phyloP scores from a whole-genome alignment of 2,329 filamentous ascomycete species.

The Trichoderma brevicompactum region DNA sequence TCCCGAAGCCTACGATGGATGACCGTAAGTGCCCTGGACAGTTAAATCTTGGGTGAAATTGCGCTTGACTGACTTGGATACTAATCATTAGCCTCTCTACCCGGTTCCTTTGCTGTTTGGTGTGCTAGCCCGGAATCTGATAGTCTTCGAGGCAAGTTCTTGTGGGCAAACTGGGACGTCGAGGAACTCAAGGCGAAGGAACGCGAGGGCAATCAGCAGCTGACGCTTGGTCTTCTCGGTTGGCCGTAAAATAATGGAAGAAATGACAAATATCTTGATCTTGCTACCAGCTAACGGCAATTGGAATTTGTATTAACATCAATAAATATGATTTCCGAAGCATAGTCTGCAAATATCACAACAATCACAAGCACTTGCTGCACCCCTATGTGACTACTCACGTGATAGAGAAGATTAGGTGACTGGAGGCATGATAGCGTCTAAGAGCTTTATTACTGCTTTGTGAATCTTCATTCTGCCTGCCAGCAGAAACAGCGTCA shows the following conservation, averaged over 20 bases:
- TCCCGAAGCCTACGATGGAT: slow-evolving; percentile 12
- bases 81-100: slow-evolving; percentile 30
- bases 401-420: too few relatives aligned
- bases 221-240: slow-evolving; percentile 31
- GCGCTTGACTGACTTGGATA: background rate
- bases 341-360: too few relatives aligned
- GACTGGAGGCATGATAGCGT: too few relatives aligned
- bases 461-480: too few relatives aligned
- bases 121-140: slow-evolving; percentile 49
- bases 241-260: background rate
- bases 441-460: too few relatives aligned
- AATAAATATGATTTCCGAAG: too few relatives aligned
- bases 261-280: background rate
- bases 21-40: slow-evolving; percentile 10
- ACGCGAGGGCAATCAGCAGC: slow-evolving; percentile 36
- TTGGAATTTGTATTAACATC: too few relatives aligned
- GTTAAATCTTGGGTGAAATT: rapidly evolving
- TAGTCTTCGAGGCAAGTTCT: slow-evolving; percentile 51
- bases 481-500: too few relatives aligned
- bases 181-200: slow-evolving; percentile 50
- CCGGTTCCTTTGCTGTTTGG: slow-evolving; percentile 50
- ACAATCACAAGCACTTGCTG: too few relatives aligned
- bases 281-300: too few relatives aligned
- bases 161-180: slow-evolving; percentile 58
- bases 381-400: too few relatives aligned